phyloP scores from a whole-genome alignment of 441 rosid species.

The Corymbia calophylla region DNA sequence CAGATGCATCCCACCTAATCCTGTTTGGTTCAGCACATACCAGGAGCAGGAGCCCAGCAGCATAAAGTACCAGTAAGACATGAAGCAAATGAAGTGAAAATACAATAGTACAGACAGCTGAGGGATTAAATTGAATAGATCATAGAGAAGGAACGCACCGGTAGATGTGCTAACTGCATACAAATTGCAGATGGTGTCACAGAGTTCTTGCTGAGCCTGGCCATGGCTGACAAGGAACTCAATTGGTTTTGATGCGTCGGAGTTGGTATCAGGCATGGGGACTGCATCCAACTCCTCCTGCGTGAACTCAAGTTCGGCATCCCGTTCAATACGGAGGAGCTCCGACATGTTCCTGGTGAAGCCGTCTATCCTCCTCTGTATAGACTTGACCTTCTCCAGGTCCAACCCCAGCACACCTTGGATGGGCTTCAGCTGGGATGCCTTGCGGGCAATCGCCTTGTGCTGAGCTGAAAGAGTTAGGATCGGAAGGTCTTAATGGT shows the following conservation, averaged over 20 bases:
- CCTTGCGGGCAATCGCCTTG: conserved; percentile 73
- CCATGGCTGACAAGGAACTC: conserved; percentile 96
- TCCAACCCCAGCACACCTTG: conserved; percentile 87
- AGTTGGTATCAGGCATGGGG: conserved; percentile 70
- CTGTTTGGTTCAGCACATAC: conserved; percentile 26
- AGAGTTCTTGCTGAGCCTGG: conserved; percentile 88
- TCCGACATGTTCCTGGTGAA: conserved; percentile 69
- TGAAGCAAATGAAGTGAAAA: background rate
- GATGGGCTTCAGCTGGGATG: conserved; percentile 45
- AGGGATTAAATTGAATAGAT: background rate
- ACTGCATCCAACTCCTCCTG: conserved; percentile 91
- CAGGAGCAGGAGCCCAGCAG: background rate
- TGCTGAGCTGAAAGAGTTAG: conserved; percentile 66
- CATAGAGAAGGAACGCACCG: conserved; percentile 32
- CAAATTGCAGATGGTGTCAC: conserved; percentile 95
- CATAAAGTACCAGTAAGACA: background rate
- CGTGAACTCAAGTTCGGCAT: conserved; percentile 90
- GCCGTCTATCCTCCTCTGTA: conserved; percentile 69
- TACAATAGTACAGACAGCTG: background rate
- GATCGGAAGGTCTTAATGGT: conserved; percentile 10
- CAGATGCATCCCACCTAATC: conserved; percentile 92
- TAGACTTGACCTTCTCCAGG: conserved; percentile 60
- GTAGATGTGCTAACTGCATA: conserved; percentile 76
- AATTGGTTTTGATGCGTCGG: conserved; percentile 62
- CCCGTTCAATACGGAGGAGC: conserved; percentile 83